Base-by-base conservation (phyloP, 2,329 filamentous ascomycete genomes). In the Fusarium sp. region DNA sequence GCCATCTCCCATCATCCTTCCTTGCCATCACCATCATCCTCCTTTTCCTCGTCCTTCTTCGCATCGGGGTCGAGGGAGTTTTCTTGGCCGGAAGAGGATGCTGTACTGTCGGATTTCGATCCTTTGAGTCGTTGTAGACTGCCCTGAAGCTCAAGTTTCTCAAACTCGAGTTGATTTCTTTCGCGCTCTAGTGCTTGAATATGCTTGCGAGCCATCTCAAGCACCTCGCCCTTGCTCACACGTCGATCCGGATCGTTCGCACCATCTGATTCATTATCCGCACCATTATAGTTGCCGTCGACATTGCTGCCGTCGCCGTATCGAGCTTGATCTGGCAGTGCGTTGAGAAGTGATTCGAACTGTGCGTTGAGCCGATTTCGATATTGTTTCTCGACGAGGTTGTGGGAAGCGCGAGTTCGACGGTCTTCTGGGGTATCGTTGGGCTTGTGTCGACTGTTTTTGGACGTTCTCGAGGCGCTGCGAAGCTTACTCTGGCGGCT, bases 341-440 rank as follows among this genome's bases (percentile, higher is more conserved):
- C 56, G 19, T 27, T 54, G 21, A 70, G 65, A 4, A 70, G 65
- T 6, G 68, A 70, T 53, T 70, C 68, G 25, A 70, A 70, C 23
- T 70, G 68, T 5, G 68, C 57, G 31, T 70, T 70, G 33, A 70
- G 66, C 6, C 68, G 68, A 38, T 70, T 70, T 31, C 68, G 68
- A 43, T 70, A 70, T 38, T 70, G 68, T 39, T 70, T 70, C 47
- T 70, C 68, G 42, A 70, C 68, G 13, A 70, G 68, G 19, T 70
- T 70, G 35, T 70, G 68, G 17, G 68, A 70, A 15, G 68, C 68
- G 25, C 68, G 66, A n/a, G 68, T 70, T 39, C 68, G 64, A 19
- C 68, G 64, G n/a, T 70, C 68, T 58, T 70, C 68, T 23, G 54
- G 60, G 11, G 68, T 70, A 43, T 70, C 68, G 42, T 51, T 64